Conservation (phyloP, 225 moss, liverwort and hornwort genomes). For the Anthoceros angustus region DNA sequence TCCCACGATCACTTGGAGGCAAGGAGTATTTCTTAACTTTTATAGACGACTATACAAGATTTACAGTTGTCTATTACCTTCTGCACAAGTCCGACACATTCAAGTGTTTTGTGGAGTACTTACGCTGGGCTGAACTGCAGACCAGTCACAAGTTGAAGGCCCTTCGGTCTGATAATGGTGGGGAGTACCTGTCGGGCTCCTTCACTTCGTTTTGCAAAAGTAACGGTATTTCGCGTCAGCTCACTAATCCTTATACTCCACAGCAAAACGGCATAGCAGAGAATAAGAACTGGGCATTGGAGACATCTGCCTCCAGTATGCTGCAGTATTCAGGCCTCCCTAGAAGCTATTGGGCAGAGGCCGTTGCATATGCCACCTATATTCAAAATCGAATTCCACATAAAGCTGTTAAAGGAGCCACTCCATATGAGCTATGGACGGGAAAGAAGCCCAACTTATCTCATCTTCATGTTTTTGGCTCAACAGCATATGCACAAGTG, state of each 20-base stretch:
- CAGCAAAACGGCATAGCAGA: not conserved
- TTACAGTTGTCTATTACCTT: no score
- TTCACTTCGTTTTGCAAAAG: not conserved
- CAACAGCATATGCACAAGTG: not conserved
- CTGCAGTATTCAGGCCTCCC: not conserved
- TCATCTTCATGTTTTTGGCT: conserved; percentile 5
- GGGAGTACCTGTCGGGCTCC: not conserved
- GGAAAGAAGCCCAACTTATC: not conserved
- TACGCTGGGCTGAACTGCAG: no score
- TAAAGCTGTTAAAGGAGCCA: not conserved
- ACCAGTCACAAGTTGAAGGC: not conserved
- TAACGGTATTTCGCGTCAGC: not conserved
- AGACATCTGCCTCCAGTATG: no score
- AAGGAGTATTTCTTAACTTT: no score
- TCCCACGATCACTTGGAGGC: no score
- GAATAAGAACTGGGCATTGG: no score
- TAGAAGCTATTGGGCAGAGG: not conserved
- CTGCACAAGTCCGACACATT: no score
- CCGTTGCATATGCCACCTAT: not conserved
- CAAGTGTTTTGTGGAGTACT: no score
- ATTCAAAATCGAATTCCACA: not conserved
- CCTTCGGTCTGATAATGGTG: not conserved
- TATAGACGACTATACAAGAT: no score
- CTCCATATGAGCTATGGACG: not conserved
- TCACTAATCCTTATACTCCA: not conserved